Percentiles rank a stretch among this genome's conserved stretches.
phyloP scores from a whole-genome alignment of 441 rosid genomes.

The Biscutella auriculata region DNA sequence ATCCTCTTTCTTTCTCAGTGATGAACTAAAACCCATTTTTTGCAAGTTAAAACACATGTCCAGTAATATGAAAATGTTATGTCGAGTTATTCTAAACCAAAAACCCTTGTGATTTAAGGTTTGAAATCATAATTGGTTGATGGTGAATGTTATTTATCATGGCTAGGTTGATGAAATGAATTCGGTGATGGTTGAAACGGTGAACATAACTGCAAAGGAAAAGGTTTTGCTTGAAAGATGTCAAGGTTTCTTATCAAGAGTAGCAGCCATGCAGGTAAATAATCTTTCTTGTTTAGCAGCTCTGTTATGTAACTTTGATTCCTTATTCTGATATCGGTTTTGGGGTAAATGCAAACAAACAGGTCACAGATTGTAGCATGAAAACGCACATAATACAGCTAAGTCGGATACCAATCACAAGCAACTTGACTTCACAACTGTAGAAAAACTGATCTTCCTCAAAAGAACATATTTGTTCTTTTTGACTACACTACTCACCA shows the following conservation, averaged over 20 bases:
- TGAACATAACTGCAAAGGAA: slow-evolving; percentile 36
- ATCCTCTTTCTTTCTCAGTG: not conserved
- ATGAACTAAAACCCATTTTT: not conserved
- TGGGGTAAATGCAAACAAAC: too few species aligned
- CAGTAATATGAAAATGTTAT: not conserved
- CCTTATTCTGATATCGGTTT: too few species aligned
- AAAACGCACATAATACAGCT: slow-evolving; percentile 56
- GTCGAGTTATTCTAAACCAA: too few species aligned
- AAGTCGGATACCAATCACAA: slow-evolving; percentile 20
- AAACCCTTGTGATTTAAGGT: too few species aligned
- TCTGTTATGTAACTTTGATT: too few species aligned
- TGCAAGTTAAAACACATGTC: too few species aligned
- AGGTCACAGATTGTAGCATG: slow-evolving; percentile 63
- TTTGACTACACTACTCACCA: slow-evolving; percentile 34
- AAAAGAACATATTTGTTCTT: slow-evolving; percentile 19
- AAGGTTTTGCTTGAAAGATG: slow-evolving; percentile 34
- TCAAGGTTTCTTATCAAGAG: slow-evolving; percentile 34
- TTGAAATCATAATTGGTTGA: too few species aligned
- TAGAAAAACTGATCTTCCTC: slow-evolving; percentile 55
- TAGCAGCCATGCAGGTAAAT: slow-evolving; percentile 52
- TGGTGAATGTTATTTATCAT: not conserved
- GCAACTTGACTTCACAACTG: slow-evolving; percentile 62
- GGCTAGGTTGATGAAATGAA: slow-evolving; percentile 46
- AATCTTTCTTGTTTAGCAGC: not conserved
- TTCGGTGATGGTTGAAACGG: slow-evolving; percentile 35